These are phyloP conservation scores for Nelumbo lutea DNA, from an alignment of 164 flowering plant genomes.

Conservation along the genomic window DNA sequence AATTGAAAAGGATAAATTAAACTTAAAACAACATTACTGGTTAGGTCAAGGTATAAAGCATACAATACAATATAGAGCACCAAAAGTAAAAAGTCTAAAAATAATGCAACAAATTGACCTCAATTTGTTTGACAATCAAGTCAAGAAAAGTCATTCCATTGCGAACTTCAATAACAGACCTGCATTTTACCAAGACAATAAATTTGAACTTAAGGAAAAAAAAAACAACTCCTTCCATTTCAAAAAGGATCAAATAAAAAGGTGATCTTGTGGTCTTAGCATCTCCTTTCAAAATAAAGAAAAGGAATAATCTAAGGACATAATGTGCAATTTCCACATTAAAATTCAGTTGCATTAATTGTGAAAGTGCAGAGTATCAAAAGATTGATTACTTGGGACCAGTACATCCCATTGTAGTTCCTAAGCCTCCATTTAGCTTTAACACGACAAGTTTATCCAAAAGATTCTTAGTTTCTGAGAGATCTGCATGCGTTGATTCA, in stretches of 20 bases:
- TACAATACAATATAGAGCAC: background rate
- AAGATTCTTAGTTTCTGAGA: slow-evolving; percentile 42
- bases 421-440: slow-evolving; percentile 78
- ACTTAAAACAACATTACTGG: background rate
- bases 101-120: slow-evolving; percentile 37
- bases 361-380: background rate
- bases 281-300: background rate
- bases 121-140: slow-evolving; percentile 89
- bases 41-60: background rate
- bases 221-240: background rate
- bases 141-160: slow-evolving; percentile 95
- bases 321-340: background rate
- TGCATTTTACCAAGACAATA: slow-evolving; percentile 20
- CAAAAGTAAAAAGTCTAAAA: background rate
- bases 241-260: background rate
- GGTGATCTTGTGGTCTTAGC: background rate
- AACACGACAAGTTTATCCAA: slow-evolving; percentile 83
- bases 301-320: background rate
- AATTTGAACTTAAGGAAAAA: background rate
- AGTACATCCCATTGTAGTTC: slow-evolving; percentile 77
- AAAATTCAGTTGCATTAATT: background rate
- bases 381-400: slow-evolving; percentile 63
- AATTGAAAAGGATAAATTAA: slow-evolving; percentile 11
- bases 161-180: slow-evolving; percentile 97
- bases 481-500: slow-evolving; percentile 33